Conservation (phyloP, 164 flowering plant genomes). For the Warburgia ugandensis region DNA sequence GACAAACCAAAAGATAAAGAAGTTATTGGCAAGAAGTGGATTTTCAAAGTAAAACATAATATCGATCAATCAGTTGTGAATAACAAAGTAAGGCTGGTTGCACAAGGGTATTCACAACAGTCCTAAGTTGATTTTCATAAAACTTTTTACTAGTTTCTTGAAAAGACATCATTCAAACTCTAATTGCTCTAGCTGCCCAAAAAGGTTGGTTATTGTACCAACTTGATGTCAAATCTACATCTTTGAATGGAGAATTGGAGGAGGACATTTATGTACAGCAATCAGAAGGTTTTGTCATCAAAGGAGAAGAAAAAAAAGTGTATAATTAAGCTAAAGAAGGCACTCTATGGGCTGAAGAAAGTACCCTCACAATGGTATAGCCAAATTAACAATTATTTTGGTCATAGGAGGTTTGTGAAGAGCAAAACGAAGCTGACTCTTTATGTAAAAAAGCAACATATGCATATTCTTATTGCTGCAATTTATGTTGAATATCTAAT, state of each 20-base stretch:
- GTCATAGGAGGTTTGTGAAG: too few relatives aligned
- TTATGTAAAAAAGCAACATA: too few relatives aligned
- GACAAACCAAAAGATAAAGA: not conserved
- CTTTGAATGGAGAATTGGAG: not conserved
- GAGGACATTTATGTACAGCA: slow-evolving; percentile 3
- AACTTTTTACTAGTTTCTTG: too few relatives aligned
- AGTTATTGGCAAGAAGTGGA: not conserved
- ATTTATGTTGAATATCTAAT: too few relatives aligned
- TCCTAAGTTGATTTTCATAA: too few relatives aligned
- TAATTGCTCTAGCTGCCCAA: too few relatives aligned
- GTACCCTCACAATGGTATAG: slow-evolving; percentile 4
- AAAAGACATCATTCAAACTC: too few relatives aligned
- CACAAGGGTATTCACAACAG: not conserved
- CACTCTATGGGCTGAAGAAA: not conserved
- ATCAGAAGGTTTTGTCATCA: not conserved
- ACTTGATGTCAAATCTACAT: not conserved
- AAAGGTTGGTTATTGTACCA: too few relatives aligned
- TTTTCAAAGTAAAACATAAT: not conserved
- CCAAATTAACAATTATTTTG: not conserved
- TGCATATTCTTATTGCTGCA: not conserved
- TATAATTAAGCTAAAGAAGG: not conserved
- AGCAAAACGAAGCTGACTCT: not conserved
- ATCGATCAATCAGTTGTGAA: not conserved
- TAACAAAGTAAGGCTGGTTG: not conserved
- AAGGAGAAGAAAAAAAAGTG: slow-evolving; percentile 2